Evolutionary conservation across 2,329 filamentous ascomycete genomes (phyloP).

Genomic region (Chaetomiaceae sp.): DNA sequence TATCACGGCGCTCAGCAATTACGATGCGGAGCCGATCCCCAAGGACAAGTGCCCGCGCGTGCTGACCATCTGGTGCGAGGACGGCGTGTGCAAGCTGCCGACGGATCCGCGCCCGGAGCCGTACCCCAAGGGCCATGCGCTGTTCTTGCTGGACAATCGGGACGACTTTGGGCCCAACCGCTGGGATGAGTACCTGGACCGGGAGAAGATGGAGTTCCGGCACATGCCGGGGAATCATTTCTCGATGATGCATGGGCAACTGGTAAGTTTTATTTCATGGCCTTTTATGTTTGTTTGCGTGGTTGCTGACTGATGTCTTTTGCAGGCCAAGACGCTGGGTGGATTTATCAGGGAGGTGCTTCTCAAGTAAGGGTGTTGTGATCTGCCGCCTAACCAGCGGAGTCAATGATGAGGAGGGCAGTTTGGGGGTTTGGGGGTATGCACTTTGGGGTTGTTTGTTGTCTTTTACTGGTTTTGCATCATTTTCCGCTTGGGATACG

Average conservation of each 20-base stretch:
- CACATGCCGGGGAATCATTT: slow-evolving; percentile 73
- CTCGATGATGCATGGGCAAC: slow-evolving; percentile 66
- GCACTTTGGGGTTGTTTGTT: no score
- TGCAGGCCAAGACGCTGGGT: slow-evolving; percentile 36
- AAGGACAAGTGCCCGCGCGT: slow-evolving; percentile 56
- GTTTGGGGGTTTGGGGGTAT: no score
- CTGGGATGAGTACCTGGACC: slow-evolving; percentile 62
- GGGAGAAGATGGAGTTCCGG: slow-evolving; percentile 56
- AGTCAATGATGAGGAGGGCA: neutral
- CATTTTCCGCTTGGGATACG: no score
- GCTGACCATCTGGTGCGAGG: slow-evolving; percentile 66
- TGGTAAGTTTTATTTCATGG: slow-evolving; percentile 29
- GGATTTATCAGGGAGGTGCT: slow-evolving; percentile 22
- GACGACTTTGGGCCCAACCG: slow-evolving; percentile 66
- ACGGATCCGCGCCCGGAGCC: slow-evolving; percentile 61
- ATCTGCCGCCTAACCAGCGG: no score
- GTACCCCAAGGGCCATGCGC: slow-evolving; percentile 55
- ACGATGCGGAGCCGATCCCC: slow-evolving; percentile 61
- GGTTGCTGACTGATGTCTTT: slow-evolving; percentile 17
- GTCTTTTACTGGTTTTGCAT: no score
- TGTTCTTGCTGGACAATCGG: slow-evolving; percentile 69
- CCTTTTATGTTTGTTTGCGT: neutral
- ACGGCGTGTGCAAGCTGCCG: slow-evolving; percentile 66
- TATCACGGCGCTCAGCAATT: slow-evolving; percentile 64
- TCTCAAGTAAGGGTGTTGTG: neutral